phyloP scores from a whole-genome alignment of 139 green algal species.

The Raphidocelis subcapitata region DNA sequence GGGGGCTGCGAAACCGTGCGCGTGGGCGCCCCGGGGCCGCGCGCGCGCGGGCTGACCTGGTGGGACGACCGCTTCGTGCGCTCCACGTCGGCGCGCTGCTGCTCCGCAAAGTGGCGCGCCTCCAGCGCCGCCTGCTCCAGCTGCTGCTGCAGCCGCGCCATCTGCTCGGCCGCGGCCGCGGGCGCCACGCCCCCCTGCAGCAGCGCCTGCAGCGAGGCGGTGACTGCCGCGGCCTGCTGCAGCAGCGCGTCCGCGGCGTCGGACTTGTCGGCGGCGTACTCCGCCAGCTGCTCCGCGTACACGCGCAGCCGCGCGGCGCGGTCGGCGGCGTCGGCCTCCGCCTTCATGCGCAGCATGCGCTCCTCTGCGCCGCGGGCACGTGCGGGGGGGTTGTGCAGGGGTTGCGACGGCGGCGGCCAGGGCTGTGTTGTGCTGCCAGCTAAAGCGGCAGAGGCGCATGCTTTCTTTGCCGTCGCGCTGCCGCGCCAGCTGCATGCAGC shows the following conservation, averaged over 20 bases:
- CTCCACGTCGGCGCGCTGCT: conserved; percentile 60
- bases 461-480: no score
- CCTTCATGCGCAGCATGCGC: conserved; percentile 59
- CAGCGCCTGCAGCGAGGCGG: conserved; percentile 15
- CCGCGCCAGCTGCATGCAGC: no score
- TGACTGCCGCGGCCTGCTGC: conserved; percentile 36
- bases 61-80: conserved; percentile 57
- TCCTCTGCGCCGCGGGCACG: no score
- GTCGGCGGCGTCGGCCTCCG: conserved; percentile 71
- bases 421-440: no score
- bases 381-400: no score
- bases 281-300: conserved; percentile 74
- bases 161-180: conserved; percentile 3
- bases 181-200: background rate
- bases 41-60: conserved; percentile 33
- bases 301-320: conserved; percentile 59
- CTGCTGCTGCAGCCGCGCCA: conserved; percentile 21
- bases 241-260: conserved; percentile 28
- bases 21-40: background rate
- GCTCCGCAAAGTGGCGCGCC: conserved; percentile 46
- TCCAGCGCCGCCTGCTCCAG: conserved; percentile 53
- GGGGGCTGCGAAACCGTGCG: background rate
- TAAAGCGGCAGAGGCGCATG: no score
- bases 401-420: no score
- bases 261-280: conserved; percentile 70